Evolutionary conservation across 2,329 filamentous ascomycete genomes (phyloP).

Genomic region (Fusarium begoniae): DNA sequence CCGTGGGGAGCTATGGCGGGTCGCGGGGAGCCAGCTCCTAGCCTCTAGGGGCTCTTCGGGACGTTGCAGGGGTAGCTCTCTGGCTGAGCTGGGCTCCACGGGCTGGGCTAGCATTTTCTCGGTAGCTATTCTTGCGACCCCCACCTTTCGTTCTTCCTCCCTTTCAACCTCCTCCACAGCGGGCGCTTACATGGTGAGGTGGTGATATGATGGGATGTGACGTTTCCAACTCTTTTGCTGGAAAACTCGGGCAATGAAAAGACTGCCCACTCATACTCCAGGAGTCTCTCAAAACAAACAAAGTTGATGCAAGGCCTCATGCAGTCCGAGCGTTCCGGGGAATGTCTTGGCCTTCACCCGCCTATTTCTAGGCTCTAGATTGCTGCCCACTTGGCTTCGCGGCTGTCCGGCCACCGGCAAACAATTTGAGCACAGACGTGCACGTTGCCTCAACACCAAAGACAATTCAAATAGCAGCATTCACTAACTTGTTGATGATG

Average conservation of each 20-base stretch:
- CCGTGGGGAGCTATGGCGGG: conserved; percentile 43
- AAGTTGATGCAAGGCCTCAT: conserved; percentile 2
- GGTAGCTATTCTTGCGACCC: conserved; percentile 32
- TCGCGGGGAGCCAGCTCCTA: conserved; percentile 29
- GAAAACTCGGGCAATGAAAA: not conserved
- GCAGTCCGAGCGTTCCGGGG: conserved; percentile 26
- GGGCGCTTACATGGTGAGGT: conserved; percentile 12
- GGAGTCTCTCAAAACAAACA: not conserved
- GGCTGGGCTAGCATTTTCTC: conserved; percentile 12
- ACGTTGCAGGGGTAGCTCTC: conserved; percentile 38
- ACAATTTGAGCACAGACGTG: conserved; percentile 5
- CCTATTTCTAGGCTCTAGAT: conserved; percentile 29
- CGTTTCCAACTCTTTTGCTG: not conserved
- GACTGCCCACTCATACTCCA: not conserved
- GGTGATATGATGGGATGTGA: not conserved
- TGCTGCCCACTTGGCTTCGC: conserved; percentile 27
- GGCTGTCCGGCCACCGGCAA: conserved; percentile 30
- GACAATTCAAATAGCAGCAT: not conserved
- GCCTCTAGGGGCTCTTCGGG: conserved; percentile 29
- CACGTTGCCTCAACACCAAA: conserved; percentile 24
- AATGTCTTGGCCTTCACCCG: conserved; percentile 10
- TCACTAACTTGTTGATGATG: not conserved
- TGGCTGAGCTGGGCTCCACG: not conserved
- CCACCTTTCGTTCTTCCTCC: not conserved
- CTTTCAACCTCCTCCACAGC: conserved; percentile 8